These are phyloP conservation scores for Bacterosira constricta DNA, from an alignment of 108 stramenopile genomes.

Conservation along the genomic window DNA sequence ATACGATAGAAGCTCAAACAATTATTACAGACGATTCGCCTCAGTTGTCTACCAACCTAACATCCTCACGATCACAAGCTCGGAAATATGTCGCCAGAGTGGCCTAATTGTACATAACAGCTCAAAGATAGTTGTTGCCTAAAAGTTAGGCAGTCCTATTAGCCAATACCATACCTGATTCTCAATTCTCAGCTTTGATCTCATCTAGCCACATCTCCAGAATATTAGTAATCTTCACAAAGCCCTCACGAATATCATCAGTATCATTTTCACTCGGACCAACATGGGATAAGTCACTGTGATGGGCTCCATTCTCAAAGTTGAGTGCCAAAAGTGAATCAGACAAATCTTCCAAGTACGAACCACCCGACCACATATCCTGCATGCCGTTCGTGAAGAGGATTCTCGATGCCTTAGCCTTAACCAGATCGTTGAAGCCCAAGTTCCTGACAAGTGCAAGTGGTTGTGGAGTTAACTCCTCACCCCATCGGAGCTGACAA, in stretches of 20 bases:
- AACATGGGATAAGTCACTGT: conserved; percentile 61
- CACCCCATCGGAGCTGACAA: conserved; percentile 65
- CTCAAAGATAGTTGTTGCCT: background rate
- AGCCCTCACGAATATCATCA: conserved; percentile 67
- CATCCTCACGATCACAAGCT: too few relatives aligned
- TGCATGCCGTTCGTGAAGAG: conserved; percentile 81
- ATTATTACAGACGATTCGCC: too few relatives aligned
- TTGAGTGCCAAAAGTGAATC: conserved; percentile 67
- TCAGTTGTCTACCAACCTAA: too few relatives aligned
- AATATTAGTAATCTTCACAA: conserved; percentile 50
- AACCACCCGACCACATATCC: conserved; percentile 64
- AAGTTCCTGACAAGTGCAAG: conserved; percentile 52
- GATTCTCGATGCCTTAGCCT: conserved; percentile 46
- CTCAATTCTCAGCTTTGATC: conserved; percentile 16
- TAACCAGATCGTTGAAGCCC: conserved; percentile 62
- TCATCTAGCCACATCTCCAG: conserved; percentile 64
- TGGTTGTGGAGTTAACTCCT: conserved; percentile 61
- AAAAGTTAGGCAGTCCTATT: too few relatives aligned
- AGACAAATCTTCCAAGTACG: conserved; percentile 41
- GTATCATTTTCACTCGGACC: conserved; percentile 70
- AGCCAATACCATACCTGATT: background rate
- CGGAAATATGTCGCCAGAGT: too few relatives aligned
- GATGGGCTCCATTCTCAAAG: conserved; percentile 85
- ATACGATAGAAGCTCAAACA: too few relatives aligned
- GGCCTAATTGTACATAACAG: too few relatives aligned